Evolutionary conservation across 352 stramenopile species (phyloP).

Genomic region (Phytopythium helicoides): DNA sequence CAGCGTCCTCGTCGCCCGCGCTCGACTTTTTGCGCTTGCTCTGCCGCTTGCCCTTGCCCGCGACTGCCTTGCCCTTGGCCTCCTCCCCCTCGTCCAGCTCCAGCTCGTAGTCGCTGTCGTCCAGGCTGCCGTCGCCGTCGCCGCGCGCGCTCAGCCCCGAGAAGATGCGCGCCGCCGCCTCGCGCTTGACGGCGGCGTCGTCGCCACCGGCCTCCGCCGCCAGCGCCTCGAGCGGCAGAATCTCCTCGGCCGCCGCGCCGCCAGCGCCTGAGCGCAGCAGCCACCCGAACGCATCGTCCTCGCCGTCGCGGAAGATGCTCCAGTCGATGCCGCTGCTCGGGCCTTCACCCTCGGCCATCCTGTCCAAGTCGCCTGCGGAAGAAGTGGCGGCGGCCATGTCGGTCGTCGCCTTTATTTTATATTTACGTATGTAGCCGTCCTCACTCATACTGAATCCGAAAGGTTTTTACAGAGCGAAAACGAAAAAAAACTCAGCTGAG

Average conservation of each 20-base stretch:
- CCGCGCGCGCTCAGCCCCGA: conserved; percentile 12
- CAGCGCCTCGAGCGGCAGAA: conserved; percentile 27
- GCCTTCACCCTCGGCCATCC: too few species aligned
- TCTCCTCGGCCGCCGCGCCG: conserved; percentile 11
- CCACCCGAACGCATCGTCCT: conserved; percentile 60
- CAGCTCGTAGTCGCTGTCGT: conserved; percentile 22
- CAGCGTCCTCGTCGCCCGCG: neutral
- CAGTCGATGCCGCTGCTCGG: conserved; percentile 62
- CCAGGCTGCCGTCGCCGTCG: conserved; percentile 10
- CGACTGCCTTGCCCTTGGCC: neutral
- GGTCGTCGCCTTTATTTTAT: too few species aligned
- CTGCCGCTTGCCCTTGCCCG: conserved; percentile 1
- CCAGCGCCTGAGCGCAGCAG: conserved; percentile 37
- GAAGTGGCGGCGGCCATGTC: too few species aligned
- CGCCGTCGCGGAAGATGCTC: conserved; percentile 65
- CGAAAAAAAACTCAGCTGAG: too few species aligned
- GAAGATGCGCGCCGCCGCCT: conserved; percentile 21
- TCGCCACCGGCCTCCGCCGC: neutral
- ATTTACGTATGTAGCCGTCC: too few species aligned
- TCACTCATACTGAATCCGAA: too few species aligned
- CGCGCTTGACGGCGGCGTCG: neutral
- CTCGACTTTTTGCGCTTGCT: conserved; percentile 3
- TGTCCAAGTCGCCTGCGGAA: too few species aligned
- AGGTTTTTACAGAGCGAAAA: too few species aligned
- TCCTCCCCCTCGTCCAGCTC: conserved; percentile 15